phyloP scores from a whole-genome alignment of 257 asterid species.

The Plantago major region DNA sequence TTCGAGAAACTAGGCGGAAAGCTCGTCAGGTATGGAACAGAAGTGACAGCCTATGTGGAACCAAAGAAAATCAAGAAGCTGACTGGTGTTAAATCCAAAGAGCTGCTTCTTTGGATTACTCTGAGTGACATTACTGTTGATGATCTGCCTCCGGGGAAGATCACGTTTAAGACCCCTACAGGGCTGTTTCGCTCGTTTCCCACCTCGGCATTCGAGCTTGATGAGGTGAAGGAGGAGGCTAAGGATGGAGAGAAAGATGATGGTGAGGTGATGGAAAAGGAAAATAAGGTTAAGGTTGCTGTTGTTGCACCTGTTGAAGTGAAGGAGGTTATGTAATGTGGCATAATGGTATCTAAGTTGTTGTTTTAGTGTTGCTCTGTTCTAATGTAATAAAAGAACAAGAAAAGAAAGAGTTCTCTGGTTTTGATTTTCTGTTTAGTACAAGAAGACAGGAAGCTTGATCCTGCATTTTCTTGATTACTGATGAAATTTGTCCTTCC shows the following conservation, averaged over 20 bases:
- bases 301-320: not conserved
- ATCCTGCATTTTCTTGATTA: not conserved
- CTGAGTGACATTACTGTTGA: conserved; percentile 23
- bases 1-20: conserved; percentile 23
- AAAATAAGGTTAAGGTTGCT: not conserved
- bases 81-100: conserved; percentile 33
- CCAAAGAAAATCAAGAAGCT: conserved; percentile 24
- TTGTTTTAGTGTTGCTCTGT: no score
- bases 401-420: no score
- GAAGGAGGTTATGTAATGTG: not conserved
- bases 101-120: conserved; percentile 29
- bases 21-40: conserved; percentile 20
- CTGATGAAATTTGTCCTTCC: not conserved
- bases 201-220: conserved; percentile 22
- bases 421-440: no score
- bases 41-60: conserved; percentile 33
- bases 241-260: not conserved
- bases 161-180: conserved; percentile 30
- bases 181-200: conserved; percentile 26
- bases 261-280: not conserved
- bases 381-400: no score
- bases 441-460: no score
- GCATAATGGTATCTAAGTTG: no score
- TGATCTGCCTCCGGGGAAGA: conserved; percentile 17
- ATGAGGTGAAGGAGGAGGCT: conserved; percentile 2